phyloP scores from a whole-genome alignment of 2,329 filamentous ascomycete species.

The Fusarium palustre region DNA sequence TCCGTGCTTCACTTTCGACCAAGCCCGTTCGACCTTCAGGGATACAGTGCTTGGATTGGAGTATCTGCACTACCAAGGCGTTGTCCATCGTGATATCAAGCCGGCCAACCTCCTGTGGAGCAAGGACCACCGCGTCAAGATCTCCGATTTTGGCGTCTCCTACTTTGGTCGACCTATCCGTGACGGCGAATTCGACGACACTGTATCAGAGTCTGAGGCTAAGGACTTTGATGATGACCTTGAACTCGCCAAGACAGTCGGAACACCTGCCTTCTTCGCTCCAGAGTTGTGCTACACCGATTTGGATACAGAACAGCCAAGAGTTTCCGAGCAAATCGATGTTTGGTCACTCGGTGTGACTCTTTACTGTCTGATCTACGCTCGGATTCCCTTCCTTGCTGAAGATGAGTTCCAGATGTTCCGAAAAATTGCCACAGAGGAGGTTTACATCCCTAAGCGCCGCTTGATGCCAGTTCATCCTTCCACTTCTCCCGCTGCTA shows the following conservation, averaged over 20 bases:
- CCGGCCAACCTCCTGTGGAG: slow-evolving; percentile 93
- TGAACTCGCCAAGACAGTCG: slow-evolving; percentile 97
- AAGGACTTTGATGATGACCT: slow-evolving; percentile 91
- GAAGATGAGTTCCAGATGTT: slow-evolving; percentile 95
- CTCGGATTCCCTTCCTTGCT: slow-evolving; percentile 91
- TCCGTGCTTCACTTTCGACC: slow-evolving; percentile 87
- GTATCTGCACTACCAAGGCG: slow-evolving; percentile 89
- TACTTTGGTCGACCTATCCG: slow-evolving; percentile 92
- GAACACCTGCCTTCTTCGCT: slow-evolving; percentile 96
- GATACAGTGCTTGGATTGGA: slow-evolving; percentile 94
- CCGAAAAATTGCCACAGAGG: slow-evolving; percentile 88
- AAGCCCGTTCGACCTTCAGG: slow-evolving; percentile 86
- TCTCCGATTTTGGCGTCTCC: slow-evolving; percentile 98
- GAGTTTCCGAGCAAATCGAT: slow-evolving; percentile 92
- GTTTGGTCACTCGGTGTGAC: slow-evolving; percentile 98
- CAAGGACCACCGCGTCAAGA: slow-evolving; percentile 88
- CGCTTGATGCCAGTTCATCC: slow-evolving; percentile 82
- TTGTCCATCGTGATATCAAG: slow-evolving; percentile 87
- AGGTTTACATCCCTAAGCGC: slow-evolving; percentile 87
- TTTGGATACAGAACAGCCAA: slow-evolving; percentile 74
- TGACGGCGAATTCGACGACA: slow-evolving; percentile 83
- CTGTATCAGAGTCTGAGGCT: slow-evolving; percentile 81
- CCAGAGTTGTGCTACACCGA: slow-evolving; percentile 96
- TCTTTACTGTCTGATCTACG: slow-evolving; percentile 93
- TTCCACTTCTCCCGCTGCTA: slow-evolving; percentile 65